These are phyloP conservation scores for Crinitomyces ghanaensis DNA, from an alignment of 805 yeast genomes.

Conservation along the genomic window DNA sequence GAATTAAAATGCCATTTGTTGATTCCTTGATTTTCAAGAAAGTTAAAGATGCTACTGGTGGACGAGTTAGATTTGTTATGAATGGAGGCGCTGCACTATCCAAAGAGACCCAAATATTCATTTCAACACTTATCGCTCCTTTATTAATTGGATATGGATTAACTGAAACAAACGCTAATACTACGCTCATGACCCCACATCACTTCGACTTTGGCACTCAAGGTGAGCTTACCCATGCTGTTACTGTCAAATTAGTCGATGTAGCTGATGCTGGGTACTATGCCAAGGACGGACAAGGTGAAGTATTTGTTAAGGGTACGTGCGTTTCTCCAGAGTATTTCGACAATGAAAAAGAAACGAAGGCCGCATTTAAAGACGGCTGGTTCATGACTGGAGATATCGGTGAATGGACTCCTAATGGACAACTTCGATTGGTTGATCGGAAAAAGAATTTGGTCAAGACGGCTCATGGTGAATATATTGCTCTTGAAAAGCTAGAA, in stretches of 20 bases:
- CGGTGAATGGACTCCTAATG: constrained; percentile 80
- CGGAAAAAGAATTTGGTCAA: constrained; percentile 93
- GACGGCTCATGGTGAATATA: constrained; percentile 94
- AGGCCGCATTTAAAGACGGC: constrained; percentile 61
- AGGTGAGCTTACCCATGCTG: constrained; percentile 73
- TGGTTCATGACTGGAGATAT: constrained; percentile 98
- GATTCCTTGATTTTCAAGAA: constrained; percentile 74
- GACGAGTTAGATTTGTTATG: constrained; percentile 56
- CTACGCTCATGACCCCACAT: constrained; percentile 53
- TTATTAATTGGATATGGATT: constrained; percentile 92
- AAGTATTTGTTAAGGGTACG: constrained; percentile 67
- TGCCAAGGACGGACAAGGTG: constrained; percentile 90
- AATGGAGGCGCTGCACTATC: constrained; percentile 94
- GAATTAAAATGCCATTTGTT: constrained; percentile 66
- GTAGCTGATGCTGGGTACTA: constrained; percentile 84
- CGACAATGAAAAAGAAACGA: constrained; percentile 73
- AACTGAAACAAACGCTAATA: constrained; percentile 91
- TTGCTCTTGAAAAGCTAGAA: constrained; percentile 92
- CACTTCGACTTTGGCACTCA: constrained; percentile 63
- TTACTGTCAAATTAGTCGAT: constrained; percentile 82
- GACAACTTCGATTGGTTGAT: constrained; percentile 76
- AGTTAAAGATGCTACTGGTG: constrained; percentile 92
- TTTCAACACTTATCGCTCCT: constrained; percentile 66
- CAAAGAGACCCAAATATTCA: constrained; percentile 67
- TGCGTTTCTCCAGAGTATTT: constrained; percentile 68